phyloP scores from a whole-genome alignment of 83 land plant genomes.

The Larix sibirica region DNA sequence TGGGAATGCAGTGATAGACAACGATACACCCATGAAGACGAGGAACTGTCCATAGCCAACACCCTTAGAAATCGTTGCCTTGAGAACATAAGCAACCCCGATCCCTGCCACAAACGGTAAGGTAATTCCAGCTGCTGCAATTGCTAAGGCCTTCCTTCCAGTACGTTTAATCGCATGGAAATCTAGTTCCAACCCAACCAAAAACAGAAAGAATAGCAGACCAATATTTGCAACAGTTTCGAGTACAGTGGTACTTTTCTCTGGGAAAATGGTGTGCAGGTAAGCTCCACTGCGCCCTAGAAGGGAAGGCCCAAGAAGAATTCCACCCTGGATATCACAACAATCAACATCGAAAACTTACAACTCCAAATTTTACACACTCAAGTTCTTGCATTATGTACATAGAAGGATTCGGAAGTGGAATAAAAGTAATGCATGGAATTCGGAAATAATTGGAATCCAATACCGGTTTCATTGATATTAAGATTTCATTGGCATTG shows the following conservation, averaged over 20 bases:
- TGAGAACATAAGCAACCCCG: constrained; percentile 49
- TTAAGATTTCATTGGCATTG: too few species aligned
- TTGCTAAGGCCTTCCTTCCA: constrained; percentile 52
- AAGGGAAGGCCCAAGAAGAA: constrained; percentile 76
- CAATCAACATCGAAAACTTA: too few species aligned
- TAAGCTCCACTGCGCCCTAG: constrained; percentile 44
- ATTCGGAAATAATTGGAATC: too few species aligned
- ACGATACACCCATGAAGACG: constrained; percentile 77
- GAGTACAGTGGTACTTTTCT: constrained; percentile 41
- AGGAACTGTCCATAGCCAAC: constrained; percentile 42
- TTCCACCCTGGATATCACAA: constrained; percentile 49
- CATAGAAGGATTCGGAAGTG: too few species aligned
- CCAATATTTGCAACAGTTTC: constrained; percentile 70
- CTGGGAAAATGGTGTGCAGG: constrained; percentile 47
- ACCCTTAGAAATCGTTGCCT: constrained; percentile 44
- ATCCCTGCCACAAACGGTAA: constrained; percentile 62
- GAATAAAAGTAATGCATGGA: too few species aligned
- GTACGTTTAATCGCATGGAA: constrained; percentile 38
- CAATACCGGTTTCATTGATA: too few species aligned
- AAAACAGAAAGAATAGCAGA: constrained; percentile 73
- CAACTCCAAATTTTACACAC: too few species aligned
- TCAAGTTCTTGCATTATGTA: too few species aligned
- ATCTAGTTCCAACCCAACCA: constrained; percentile 78
- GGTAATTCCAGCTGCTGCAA: constrained; percentile 62
- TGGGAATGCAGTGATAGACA: constrained; percentile 83